Base-by-base conservation (phyloP, 169 alveolate species). In the Cryptosporidium ubiquitum region DNA sequence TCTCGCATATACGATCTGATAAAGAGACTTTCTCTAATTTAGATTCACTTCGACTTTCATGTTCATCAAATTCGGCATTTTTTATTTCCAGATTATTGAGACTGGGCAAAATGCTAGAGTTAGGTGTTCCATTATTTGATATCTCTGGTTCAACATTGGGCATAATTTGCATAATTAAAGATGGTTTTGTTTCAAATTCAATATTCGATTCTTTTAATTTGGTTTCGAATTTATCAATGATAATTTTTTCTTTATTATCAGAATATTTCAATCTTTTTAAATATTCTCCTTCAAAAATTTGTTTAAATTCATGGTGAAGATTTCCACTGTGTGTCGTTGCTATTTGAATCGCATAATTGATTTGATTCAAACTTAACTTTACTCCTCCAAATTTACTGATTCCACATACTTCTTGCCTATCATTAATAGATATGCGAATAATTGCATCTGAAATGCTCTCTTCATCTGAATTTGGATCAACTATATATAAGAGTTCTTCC, bases 281-380 rank as follows among this genome's bases (percentile, higher is more conserved):
- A 1, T 31, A 64, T 31, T 20, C 85, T 20, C 52, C 29, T 16
- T 10, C 14, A 79, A 79, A 79, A 16, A 10, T 64, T 29, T 60
- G 40, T 64, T 58, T 79, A 20, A 79, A 44, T 26, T 79, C 73
- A 2, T 37, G 29, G 14, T 79, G 89, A 64, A 79, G 55, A 16
- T 79, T 79, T 61, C 42, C 68, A 20, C 89, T n/a, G 23, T 79
- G 89, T 6, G 40, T 61, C 20, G n/a, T 23, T 61, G 89, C 89
- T 61, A 79, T 60, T 61, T 79, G 79, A 79, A 79, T 60, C 5
- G 89, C 89, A 39, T 16, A 61, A 23, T 79, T 79, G 29, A 79
- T 29, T 47, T 79, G 89, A 79, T 39, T 64, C 9, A 47, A 18
- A 12, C 75, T 44, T 23, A 79, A 39, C 49, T 58, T 79, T 5